These are phyloP conservation scores for Abelmoschus esculentus DNA, from an alignment of 345 rosid genomes.

Conservation along the genomic window DNA sequence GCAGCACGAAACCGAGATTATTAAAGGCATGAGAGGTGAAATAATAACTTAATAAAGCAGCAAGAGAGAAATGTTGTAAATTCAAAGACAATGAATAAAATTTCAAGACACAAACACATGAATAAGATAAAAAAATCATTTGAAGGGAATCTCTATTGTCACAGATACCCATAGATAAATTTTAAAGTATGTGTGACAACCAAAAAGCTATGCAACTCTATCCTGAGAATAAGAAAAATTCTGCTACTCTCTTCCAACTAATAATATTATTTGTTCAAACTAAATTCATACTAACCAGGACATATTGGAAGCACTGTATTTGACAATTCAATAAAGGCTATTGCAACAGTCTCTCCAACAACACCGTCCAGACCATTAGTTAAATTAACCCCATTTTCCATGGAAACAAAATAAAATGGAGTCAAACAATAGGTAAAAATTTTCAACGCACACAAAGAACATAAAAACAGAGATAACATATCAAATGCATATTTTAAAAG, in stretches of 20 bases:
- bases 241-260: not conserved
- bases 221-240: not conserved
- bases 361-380: conserved; percentile 82
- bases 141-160: not conserved
- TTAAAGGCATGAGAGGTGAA: not conserved
- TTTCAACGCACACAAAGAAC: too few species aligned
- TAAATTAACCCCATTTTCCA: conserved; percentile 67
- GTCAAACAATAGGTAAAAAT: conserved; percentile 56
- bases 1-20: conserved; percentile 7
- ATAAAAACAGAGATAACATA: too few species aligned
- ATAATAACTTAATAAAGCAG: too few species aligned
- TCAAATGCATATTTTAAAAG: too few species aligned
- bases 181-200: not conserved
- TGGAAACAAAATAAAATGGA: conserved; percentile 70
- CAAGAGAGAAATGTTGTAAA: conserved; percentile 1
- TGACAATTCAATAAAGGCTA: conserved; percentile 82
- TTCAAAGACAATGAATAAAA: conserved; percentile 16
- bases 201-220: not conserved
- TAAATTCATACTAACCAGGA: conserved; percentile 51
- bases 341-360: conserved; percentile 76
- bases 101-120: not conserved
- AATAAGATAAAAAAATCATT: not conserved
- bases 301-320: conserved; percentile 84
- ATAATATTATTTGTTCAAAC: not conserved
- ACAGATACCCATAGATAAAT: not conserved